phyloP scores from a whole-genome alignment of 768 basidiomycete genomes.

The Naematelia encephala region DNA sequence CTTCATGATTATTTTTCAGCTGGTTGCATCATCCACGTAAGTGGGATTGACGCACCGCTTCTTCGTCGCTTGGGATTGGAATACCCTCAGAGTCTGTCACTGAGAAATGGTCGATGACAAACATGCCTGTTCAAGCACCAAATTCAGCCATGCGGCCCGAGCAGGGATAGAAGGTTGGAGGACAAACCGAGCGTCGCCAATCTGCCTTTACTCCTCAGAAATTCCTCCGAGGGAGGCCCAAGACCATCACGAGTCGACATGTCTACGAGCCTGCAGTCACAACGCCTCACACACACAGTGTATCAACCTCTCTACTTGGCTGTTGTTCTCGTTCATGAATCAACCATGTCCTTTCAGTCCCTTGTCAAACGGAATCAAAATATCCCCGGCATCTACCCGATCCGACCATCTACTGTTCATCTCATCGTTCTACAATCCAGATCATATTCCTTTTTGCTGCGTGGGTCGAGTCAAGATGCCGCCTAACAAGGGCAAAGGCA shows the following conservation, averaged over 20 bases:
- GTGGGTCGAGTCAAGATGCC: slow-evolving; percentile 1
- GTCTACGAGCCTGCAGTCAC: neutral
- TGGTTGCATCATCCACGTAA: neutral
- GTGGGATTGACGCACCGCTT: slow-evolving; percentile 17
- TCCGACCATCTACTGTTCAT: neutral
- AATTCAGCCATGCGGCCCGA: no score
- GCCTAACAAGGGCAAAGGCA: slow-evolving; percentile 17
- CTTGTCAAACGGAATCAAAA: neutral
- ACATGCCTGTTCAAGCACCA: slow-evolving; percentile 30
- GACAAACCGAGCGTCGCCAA: slow-evolving; percentile 27
- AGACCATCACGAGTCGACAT: neutral
- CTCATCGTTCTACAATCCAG: neutral
- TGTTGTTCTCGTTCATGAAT: neutral
- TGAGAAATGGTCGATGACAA: slow-evolving; percentile 45
- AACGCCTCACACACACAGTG: neutral
- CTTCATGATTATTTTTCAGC: slow-evolving; percentile 12
- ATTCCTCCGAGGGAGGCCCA: neutral
- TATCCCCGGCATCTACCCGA: no score
- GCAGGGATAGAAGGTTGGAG: neutral
- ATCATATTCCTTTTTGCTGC: neutral
- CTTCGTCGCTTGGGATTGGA: slow-evolving; percentile 18
- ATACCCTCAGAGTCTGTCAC: slow-evolving; percentile 17
- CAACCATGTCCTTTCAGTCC: no score
- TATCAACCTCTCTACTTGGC: neutral
- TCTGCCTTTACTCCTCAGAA: slow-evolving; percentile 10